Evolutionary conservation across 768 basidiomycete genomes (phyloP).

Genomic region (Exidia glandulosa): DNA sequence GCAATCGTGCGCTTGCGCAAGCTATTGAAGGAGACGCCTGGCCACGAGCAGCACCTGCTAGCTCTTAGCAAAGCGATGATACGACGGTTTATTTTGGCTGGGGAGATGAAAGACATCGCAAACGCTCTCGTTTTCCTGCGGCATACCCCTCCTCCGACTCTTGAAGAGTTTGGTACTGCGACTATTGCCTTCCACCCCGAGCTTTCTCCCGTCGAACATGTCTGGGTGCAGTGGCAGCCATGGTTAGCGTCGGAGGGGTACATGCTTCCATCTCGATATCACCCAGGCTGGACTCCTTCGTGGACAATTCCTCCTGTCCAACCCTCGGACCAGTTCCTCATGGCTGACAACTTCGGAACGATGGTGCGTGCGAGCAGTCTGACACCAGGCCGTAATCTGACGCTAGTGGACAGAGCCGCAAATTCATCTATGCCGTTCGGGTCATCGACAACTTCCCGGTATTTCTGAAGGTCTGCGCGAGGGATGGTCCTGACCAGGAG

Average conservation of each 20-base stretch:
- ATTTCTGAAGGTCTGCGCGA: background rate
- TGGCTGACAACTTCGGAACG: background rate
- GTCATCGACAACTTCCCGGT: background rate
- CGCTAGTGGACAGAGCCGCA: background rate
- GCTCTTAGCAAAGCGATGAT: background rate
- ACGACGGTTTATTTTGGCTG: background rate
- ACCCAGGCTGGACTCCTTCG: constrained; percentile 4
- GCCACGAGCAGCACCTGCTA: too few species aligned
- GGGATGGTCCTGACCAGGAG: background rate
- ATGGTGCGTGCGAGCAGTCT: background rate
- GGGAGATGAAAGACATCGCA: background rate
- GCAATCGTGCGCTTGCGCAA: too few species aligned
- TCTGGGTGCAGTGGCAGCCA: background rate
- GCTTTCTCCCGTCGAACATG: background rate
- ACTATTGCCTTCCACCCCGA: background rate
- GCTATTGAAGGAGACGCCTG: too few species aligned
- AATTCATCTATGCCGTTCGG: background rate
- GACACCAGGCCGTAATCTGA: background rate
- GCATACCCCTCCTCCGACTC: background rate
- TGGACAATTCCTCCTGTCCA: background rate
- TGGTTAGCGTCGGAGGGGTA: constrained; percentile 2
- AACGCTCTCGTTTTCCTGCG: background rate
- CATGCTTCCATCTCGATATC: constrained; percentile 2
- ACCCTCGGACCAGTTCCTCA: background rate
- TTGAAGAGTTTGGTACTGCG: background rate